Percentiles rank a stretch among this genome's conserved stretches.
Evolutionary conservation across 2,329 filamentous ascomycete genomes (phyloP).

Genomic region (Claviceps sp.): DNA sequence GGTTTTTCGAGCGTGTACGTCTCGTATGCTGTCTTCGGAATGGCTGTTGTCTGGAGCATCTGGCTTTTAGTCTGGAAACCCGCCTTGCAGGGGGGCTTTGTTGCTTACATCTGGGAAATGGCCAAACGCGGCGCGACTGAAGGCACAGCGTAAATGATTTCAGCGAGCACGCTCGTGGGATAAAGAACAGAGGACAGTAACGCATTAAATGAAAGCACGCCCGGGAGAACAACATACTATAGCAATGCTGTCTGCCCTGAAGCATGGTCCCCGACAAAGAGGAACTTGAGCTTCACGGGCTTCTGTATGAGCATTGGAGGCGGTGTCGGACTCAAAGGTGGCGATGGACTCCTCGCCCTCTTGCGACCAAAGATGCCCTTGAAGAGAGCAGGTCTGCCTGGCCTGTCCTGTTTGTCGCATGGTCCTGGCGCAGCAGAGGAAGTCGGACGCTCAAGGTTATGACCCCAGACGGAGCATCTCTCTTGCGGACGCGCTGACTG

Average conservation of each 20-base stretch:
- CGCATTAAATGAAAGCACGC: background rate
- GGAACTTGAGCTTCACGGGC: constrained; percentile 17
- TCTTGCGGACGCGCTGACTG: background rate
- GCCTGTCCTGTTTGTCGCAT: background rate
- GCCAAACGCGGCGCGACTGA: constrained; percentile 23
- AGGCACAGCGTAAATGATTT: background rate
- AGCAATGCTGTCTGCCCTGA: constrained; percentile 25
- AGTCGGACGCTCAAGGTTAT: background rate
- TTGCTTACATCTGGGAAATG: constrained; percentile 23
- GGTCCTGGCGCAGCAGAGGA: background rate
- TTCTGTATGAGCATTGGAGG: background rate
- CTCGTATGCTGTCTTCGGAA: constrained; percentile 22
- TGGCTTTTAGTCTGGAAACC: background rate
- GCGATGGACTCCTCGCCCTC: constrained; percentile 10
- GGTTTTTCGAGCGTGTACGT: constrained; percentile 18
- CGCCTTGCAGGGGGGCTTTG: background rate
- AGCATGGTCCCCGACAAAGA: constrained; percentile 21
- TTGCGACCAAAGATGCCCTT: constrained; percentile 5
- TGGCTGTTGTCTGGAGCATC: constrained; percentile 15
- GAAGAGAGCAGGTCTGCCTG: background rate
- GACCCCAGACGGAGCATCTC: background rate
- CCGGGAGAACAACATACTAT: constrained; percentile 16
- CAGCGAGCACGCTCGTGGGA: background rate
- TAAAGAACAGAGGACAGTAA: background rate
- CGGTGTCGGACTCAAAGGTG: background rate